phyloP scores from a whole-genome alignment of 73 alveolate species.

The Tetrahymena malaccensis region DNA sequence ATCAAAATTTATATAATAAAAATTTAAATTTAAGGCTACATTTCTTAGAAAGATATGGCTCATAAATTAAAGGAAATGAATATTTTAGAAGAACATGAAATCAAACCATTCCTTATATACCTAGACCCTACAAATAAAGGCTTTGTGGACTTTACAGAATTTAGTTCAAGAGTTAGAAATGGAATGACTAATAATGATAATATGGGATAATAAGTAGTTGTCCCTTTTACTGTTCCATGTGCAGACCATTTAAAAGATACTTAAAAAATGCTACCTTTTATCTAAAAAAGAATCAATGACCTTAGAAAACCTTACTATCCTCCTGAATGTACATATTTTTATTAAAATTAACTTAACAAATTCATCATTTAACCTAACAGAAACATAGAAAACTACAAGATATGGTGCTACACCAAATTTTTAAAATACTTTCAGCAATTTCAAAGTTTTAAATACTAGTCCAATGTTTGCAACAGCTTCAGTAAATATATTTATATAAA shows the following conservation, averaged over 20 bases:
- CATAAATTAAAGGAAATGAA: slow-evolving; percentile 8
- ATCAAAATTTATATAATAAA: too few species aligned
- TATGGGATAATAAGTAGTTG: neutral
- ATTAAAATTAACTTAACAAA: neutral
- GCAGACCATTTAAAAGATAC: slow-evolving; percentile 18
- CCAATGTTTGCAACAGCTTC: slow-evolving; percentile 6
- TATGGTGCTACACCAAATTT: slow-evolving; percentile 38
- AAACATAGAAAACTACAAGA: neutral
- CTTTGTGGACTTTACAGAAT: slow-evolving; percentile 14
- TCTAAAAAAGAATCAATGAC: neutral
- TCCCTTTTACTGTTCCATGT: slow-evolving; percentile 13
- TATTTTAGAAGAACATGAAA: slow-evolving; percentile 18
- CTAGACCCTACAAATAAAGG: slow-evolving; percentile 32
- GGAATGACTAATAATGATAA: slow-evolving; percentile 22
- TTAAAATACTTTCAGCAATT: slow-evolving; percentile 18
- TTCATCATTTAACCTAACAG: neutral
- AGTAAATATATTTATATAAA: neutral
- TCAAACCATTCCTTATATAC: neutral
- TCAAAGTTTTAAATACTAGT: neutral
- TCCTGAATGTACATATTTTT: neutral
- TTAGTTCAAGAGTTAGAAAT: slow-evolving; percentile 12
- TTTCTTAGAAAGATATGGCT: slow-evolving; percentile 24
- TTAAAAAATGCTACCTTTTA: slow-evolving; percentile 17
- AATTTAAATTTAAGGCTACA: too few species aligned
- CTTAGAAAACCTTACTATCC: neutral